A percentile compares a stretch with the other conserved stretches of the same genome.
These are phyloP conservation scores for Dictyostelium capitatum DNA, from an alignment of 78 protist genomes.

Conservation along the genomic window DNA sequence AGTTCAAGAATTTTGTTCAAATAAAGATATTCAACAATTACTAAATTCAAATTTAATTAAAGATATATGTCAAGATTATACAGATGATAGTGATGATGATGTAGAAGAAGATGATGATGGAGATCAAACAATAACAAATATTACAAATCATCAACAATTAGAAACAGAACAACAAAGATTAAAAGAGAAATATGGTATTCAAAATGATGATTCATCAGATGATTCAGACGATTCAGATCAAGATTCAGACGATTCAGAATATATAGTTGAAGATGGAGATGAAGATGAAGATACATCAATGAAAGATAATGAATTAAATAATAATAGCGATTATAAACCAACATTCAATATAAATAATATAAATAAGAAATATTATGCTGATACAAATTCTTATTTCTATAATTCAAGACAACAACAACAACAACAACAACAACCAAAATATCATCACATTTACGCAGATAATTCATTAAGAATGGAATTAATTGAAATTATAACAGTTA, in stretches of 20 bases:
- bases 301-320: background rate
- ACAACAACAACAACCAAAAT: background rate
- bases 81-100: background rate
- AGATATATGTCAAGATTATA: background rate
- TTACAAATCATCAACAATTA: background rate
- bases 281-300: background rate
- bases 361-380: background rate
- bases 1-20: too few species aligned
- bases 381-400: background rate
- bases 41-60: background rate
- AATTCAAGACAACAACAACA: slow-evolving; percentile 5
- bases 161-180: background rate
- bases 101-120: background rate
- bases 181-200: background rate
- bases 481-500: slow-evolving; percentile 21
- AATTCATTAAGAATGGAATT: slow-evolving; percentile 49
- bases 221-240: background rate
- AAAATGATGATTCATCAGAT: background rate
- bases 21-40: too few species aligned
- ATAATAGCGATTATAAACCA: too few species aligned
- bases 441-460: slow-evolving; percentile 47
- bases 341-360: background rate
- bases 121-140: background rate
- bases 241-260: background rate
- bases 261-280: background rate